These are phyloP conservation scores for Hypoxylon lenormandii DNA, from an alignment of 495 filamentous ascomycete genomes.

Conservation along the genomic window DNA sequence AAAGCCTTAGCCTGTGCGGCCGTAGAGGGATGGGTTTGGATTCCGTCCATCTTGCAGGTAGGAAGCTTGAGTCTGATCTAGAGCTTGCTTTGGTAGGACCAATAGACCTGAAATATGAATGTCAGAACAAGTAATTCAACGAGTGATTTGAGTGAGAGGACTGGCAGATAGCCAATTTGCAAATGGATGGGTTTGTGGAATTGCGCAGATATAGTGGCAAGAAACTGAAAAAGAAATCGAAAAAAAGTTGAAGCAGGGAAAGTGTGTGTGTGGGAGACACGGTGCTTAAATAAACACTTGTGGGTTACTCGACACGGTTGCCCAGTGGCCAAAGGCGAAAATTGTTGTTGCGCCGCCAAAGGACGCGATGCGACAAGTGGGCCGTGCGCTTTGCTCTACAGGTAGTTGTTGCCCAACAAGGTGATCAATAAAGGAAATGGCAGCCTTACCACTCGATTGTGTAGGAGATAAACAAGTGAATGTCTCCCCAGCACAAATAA, in stretches of 20 bases:
- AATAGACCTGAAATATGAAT: slow-evolving; percentile 29
- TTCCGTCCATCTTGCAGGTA: slow-evolving; percentile 76
- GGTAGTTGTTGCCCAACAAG: too few relatives aligned
- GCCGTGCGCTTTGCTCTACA: too few relatives aligned
- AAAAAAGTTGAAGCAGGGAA: too few relatives aligned
- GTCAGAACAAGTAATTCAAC: slow-evolving; percentile 27
- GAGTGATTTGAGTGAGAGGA: neutral
- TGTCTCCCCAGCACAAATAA: slow-evolving; percentile 82
- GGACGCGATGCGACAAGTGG: neutral
- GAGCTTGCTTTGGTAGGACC: slow-evolving; percentile 30
- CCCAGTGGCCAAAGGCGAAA: too few relatives aligned
- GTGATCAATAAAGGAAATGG: slow-evolving; percentile 25
- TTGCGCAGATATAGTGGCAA: too few relatives aligned
- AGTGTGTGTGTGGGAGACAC: too few relatives aligned
- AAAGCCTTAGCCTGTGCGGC: slow-evolving; percentile 91
- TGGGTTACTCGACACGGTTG: too few relatives aligned
- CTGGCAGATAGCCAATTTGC: too few relatives aligned
- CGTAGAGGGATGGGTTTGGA: slow-evolving; percentile 88
- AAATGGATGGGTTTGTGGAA: too few relatives aligned
- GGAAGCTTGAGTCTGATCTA: slow-evolving; percentile 22
- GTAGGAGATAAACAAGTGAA: slow-evolving; percentile 97
- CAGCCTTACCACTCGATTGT: slow-evolving; percentile 72
- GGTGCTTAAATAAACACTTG: too few relatives aligned
- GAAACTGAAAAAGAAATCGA: too few relatives aligned
- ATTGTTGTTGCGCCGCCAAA: neutral